Percentiles rank a stretch among this genome's conserved stretches.
Evolutionary conservation across 169 alveolate genomes (phyloP).

Genomic region (Ichthyophthirius multifiliis): DNA sequence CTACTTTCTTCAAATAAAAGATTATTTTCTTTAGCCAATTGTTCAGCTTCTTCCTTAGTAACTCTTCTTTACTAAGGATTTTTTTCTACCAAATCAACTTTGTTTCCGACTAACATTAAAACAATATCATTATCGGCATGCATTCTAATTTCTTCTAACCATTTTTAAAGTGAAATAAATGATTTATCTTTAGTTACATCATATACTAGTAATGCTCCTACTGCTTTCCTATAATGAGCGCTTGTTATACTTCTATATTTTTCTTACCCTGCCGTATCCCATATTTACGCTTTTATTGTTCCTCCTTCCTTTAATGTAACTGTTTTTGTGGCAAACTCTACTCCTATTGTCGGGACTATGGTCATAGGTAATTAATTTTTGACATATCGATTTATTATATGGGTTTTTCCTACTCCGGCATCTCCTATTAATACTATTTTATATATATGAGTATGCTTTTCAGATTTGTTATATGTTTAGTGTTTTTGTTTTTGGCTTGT

Average conservation of each 20-base stretch:
- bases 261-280: constrained; percentile 70
- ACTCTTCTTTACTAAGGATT: constrained; percentile 92
- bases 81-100: constrained; percentile 93
- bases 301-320: constrained; percentile 21
- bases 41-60: constrained; percentile 59
- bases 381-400: constrained; percentile 39
- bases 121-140: constrained; percentile 97
- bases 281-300: constrained; percentile 56
- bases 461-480: not conserved
- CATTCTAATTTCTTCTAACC: constrained; percentile 44
- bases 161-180: constrained; percentile 38
- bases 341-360: constrained; percentile 83
- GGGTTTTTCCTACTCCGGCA: constrained; percentile 72
- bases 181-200: constrained; percentile 63
- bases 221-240: constrained; percentile 67
- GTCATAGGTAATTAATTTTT: constrained; percentile 69
- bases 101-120: constrained; percentile 97
- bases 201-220: constrained; percentile 74
- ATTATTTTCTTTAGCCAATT: constrained; percentile 63
- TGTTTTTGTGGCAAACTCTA: constrained; percentile 74
- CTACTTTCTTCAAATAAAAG: constrained; percentile 75
- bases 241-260: constrained; percentile 65
- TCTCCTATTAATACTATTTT: constrained; percentile 53
- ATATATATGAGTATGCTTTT: constrained; percentile 9
- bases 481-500: not conserved